phyloP scores from a whole-genome alignment of 2,329 filamentous ascomycete genomes.

The Colletotrichum aenigma region DNA sequence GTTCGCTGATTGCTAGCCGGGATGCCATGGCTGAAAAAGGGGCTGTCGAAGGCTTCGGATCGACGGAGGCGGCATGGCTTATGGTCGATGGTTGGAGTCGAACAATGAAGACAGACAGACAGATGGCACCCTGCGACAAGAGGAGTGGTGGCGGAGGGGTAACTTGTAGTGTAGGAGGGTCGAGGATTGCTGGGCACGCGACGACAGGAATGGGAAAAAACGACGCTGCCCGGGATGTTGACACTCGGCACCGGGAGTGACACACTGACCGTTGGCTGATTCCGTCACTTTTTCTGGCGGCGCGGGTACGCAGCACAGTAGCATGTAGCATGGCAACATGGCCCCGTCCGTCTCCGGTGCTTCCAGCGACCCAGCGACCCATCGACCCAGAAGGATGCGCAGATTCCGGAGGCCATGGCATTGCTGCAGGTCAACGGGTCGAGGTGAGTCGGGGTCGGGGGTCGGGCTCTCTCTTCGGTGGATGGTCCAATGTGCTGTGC shows the following conservation, averaged over 20 bases:
- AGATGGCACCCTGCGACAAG: neutral
- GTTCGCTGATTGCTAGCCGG: neutral
- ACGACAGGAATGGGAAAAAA: neutral
- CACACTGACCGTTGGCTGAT: neutral
- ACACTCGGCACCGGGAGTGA: neutral
- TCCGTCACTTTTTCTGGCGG: neutral
- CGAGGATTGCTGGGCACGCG: neutral
- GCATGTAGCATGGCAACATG: too few relatives aligned
- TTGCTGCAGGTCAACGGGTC: neutral
- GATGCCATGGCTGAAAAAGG: neutral
- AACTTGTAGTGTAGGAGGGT: neutral
- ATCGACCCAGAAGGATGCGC: neutral
- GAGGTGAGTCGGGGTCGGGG: neutral
- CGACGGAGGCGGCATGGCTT: neutral
- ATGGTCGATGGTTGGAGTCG: neutral
- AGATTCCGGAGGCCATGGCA: neutral
- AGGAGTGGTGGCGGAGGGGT: neutral
- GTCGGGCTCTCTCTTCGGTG: neutral
- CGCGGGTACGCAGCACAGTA: too few relatives aligned
- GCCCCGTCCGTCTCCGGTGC: neutral
- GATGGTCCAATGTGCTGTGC: neutral
- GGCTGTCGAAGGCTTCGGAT: neutral
- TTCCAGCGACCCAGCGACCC: neutral
- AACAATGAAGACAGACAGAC: neutral
- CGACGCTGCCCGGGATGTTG: neutral